Percentiles rank a stretch among this genome's conserved stretches.
These are phyloP conservation scores for Datura wrightii DNA, from an alignment of 257 asterid genomes.

Conservation along the genomic window DNA sequence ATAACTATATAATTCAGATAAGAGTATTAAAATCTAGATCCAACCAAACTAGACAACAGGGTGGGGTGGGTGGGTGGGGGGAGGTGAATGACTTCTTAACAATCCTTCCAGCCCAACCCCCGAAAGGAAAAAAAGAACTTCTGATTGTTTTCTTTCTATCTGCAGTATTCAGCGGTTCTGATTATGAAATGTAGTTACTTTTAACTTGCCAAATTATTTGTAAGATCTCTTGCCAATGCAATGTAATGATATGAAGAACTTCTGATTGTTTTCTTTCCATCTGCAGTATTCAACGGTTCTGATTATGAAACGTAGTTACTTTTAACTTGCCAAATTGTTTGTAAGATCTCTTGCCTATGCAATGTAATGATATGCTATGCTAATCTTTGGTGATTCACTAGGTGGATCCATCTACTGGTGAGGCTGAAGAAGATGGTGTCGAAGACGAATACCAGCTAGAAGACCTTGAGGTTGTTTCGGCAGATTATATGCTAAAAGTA, in stretches of 20 bases:
- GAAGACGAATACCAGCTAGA: constrained; percentile 99
- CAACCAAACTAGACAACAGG: background rate
- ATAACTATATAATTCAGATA: background rate
- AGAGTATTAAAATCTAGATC: constrained; percentile 9
- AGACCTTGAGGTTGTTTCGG: constrained; percentile 89
- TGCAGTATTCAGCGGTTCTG: background rate
- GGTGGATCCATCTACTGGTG: constrained; percentile 98
- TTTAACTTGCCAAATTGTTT: constrained; percentile 3
- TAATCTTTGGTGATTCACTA: constrained; percentile 35
- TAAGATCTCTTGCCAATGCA: background rate
- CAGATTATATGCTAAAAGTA: constrained; percentile 88
- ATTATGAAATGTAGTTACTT: background rate
- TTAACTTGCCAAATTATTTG: background rate
- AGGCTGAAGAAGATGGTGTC: constrained; percentile 95
- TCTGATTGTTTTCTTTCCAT: background rate
- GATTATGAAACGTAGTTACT: background rate
- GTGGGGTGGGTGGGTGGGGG: too few species aligned
- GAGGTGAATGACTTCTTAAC: background rate
- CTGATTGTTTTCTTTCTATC: background rate
- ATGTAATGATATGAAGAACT: background rate
- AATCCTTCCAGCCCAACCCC: background rate
- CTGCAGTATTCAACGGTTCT: background rate
- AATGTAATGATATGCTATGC: background rate
- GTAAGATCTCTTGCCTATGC: background rate
- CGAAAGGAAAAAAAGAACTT: background rate